Evolutionary conservation across 2,329 filamentous ascomycete genomes (phyloP).

Genomic region (Fusarium kyushuense): DNA sequence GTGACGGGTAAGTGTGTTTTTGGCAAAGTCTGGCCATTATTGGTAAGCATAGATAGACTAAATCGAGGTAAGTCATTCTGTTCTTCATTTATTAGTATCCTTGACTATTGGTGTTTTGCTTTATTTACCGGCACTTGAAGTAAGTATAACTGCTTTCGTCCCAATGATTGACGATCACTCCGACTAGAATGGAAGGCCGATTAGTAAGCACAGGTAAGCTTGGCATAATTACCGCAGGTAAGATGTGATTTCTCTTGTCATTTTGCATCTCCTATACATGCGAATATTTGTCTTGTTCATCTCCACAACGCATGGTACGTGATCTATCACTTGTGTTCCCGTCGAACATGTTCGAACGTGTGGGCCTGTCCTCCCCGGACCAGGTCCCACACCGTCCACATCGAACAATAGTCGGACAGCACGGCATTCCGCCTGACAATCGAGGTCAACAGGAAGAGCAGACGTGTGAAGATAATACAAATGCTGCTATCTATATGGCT

Average conservation of each 20-base stretch:
- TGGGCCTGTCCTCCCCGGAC: fast-evolving
- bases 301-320: fast-evolving
- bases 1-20: background rate
- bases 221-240: background rate
- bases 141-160: background rate
- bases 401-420: background rate
- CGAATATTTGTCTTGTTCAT: fast-evolving
- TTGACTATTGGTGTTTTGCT: background rate
- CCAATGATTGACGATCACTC: background rate
- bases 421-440: fast-evolving
- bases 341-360: background rate
- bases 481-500: fast-evolving
- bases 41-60: background rate
- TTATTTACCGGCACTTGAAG: background rate
- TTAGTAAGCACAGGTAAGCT: background rate
- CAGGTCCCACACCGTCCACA: too few species aligned
- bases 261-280: background rate
- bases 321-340: fast-evolving
- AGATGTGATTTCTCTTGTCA: background rate
- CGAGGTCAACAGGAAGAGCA: background rate
- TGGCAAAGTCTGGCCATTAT: background rate
- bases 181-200: background rate
- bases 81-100: background rate
- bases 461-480: fast-evolving
- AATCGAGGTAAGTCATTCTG: background rate